phyloP scores from a whole-genome alignment of 805 yeast species.

The Hanseniaspora meyeri region DNA sequence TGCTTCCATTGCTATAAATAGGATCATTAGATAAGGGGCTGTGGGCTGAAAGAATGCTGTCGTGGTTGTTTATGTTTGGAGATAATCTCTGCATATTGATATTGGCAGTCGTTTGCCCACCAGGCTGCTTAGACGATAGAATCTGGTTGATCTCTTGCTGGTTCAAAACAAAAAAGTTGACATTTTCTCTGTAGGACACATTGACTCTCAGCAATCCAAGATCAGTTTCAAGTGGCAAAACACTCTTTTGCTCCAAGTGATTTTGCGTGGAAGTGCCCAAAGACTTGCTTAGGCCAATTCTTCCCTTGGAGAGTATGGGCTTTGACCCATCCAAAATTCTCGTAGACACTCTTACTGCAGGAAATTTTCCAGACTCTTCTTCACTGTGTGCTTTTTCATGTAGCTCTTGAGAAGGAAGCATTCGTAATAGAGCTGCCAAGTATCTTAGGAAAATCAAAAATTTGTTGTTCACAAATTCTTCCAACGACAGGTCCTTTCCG shows the following conservation, averaged over 20 bases:
- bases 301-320: slow-evolving; percentile 67
- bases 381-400: slow-evolving; percentile 33
- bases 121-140: background rate
- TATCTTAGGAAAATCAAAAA: slow-evolving; percentile 63
- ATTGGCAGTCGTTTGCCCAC: background rate
- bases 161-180: slow-evolving; percentile 54
- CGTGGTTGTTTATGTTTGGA: background rate
- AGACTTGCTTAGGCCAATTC: slow-evolving; percentile 70
- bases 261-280: slow-evolving; percentile 35
- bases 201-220: slow-evolving; percentile 62
- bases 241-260: slow-evolving; percentile 48
- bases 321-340: slow-evolving; percentile 64
- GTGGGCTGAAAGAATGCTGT: background rate
- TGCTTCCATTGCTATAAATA: background rate
- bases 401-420: slow-evolving; percentile 63
- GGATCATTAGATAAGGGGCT: slow-evolving; percentile 3
- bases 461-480: slow-evolving; percentile 60
- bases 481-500: slow-evolving; percentile 33
- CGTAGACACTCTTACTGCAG: slow-evolving; percentile 34
- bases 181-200: slow-evolving; percentile 66
- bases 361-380: slow-evolving; percentile 22
- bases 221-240: slow-evolving; percentile 63
- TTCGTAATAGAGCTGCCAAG: slow-evolving; percentile 48
- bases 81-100: background rate
- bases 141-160: slow-evolving; percentile 28